Conservation (phyloP, 2,329 filamentous ascomycete species). For the Botrytis squamosa region DNA sequence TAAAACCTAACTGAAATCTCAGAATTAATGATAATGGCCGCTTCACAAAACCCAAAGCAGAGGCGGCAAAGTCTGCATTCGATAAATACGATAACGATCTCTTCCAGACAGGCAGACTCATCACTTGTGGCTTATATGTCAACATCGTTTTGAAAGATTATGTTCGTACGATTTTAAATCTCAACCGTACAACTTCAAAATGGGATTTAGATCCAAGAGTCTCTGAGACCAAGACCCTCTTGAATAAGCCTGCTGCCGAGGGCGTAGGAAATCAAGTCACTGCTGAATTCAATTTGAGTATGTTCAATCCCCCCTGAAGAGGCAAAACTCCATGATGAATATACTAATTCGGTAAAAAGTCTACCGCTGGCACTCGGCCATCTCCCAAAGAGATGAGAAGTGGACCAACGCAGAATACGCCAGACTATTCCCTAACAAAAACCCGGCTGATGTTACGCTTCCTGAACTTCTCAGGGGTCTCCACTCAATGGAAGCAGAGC, state of each 20-base stretch:
- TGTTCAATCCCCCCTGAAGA: not conserved
- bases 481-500: conserved; percentile 57
- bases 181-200: conserved; percentile 20
- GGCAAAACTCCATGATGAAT: not conserved
- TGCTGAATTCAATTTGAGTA: conserved; percentile 76
- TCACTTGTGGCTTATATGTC: conserved; percentile 71
- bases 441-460: conserved; percentile 50
- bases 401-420: conserved; percentile 56
- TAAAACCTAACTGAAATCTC: conserved; percentile 13
- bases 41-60: conserved; percentile 65
- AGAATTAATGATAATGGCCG: conserved; percentile 80
- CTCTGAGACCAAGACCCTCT: conserved; percentile 54
- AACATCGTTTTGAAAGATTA: conserved; percentile 78
- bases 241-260: conserved; percentile 37
- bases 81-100: conserved; percentile 73
- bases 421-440: conserved; percentile 58
- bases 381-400: conserved; percentile 69
- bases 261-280: conserved; percentile 80
- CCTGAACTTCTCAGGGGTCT: conserved; percentile 63
- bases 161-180: conserved; percentile 58
- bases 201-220: conserved; percentile 69
- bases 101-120: conserved; percentile 75
- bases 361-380: conserved; percentile 82
- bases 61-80: conserved; percentile 54
- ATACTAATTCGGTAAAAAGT: not conserved